Base-by-base conservation (phyloP, 495 filamentous ascomycete species). In the Penicillium flavigenum region DNA sequence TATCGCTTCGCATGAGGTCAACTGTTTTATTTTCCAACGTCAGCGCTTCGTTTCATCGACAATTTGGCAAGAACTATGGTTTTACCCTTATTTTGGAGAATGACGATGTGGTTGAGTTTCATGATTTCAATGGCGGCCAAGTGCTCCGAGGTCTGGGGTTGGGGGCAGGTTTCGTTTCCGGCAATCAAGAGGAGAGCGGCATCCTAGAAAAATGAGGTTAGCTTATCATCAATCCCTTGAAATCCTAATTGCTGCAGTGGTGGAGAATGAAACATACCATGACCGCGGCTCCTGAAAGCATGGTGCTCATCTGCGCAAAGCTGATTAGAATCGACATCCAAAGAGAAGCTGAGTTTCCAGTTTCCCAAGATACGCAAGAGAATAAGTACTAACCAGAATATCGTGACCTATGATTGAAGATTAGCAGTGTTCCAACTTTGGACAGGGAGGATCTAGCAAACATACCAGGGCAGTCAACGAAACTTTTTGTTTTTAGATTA, bases 131-230 rank as follows among this genome's bases (percentile, higher is more conserved):
- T 97, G 59, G 94, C 94, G 57, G 94, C 94, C 75, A 98, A 79
- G 81, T 98, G 94, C 76, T 98, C 94, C 22, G 93, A 96, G 12
- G 94, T 98, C 70, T 98, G 94, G n/a, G 94, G 94, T 73, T 98
- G 94, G 19, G 94, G 94, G 76, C 94, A 97, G 17, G 88, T 88
- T 88, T 98, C 94, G 80, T 98, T 98, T 78, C 94, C 95, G 58
- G 94, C 95, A 70, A 98, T 97, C 42, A 98, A 81, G 31, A 98
- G 85, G 31, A 98, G 83, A 32, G 95, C 95, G 48, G 94, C 94
- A 73, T 98, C 94, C 51, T 53, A n/a, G 5, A 3, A 42, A 43
- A n/a, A 26, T 9, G 36, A 42, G 14, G 26, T 53, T 32, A 53
- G 51, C 20, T 16, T 3, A 43, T 42, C n/a, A 1, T 2, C 11